Evolutionary conservation across 2,329 filamentous ascomycete species (phyloP), one percentile per base, ranked within the genome.

Genomic region (Orbilia blumenaviensis): DNA sequence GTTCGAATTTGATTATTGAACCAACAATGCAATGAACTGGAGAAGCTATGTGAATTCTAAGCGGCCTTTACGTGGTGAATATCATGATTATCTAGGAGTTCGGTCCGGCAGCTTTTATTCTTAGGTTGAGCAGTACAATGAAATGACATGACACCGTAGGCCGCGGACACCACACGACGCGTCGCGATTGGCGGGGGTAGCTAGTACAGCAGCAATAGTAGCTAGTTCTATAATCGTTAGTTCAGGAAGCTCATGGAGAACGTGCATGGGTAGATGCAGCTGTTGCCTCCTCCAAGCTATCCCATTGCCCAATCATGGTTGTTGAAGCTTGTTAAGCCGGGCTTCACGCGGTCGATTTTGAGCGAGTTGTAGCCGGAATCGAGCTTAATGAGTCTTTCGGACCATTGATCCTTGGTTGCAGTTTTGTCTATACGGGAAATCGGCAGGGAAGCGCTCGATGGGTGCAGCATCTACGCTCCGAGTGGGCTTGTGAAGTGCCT

Each of bases 301-400:
- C 3, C 36, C 25, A 61, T 44, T 61, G 38, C 56, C 32, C 27
- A 42, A 41, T 66, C 25, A 42, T 8, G 32, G 12, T 6, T n/a
- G 18, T 44, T 36, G 29, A n/a, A 46, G 42, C 29, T 64, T 25
- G 32, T 25, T 38, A 25, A 4, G 12, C 14, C 16, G 18, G 8
- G 7, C 38, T 48, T 67, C 63, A 67, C 63, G 50, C 27, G 25
- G n/a, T 16, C n/a, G 7, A 6, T 8, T 27, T 32, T 61, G 38
- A 32, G 34, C 38, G 36, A 60, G 54, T 25, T 60, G 27, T 7
- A 23, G 4, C n/a, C 2, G 5, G 18, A 38, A 41, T 36, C 23
- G 5, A 10, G 25, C 6, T 7, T 10, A 18, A 66, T 72, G 67
- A 66, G 67, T 64, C 67, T 72, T 72, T 72, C 29, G 60, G 27